Base-by-base conservation (phyloP, 192 early-diverging fungal species). In the Coemansia sp. region DNA sequence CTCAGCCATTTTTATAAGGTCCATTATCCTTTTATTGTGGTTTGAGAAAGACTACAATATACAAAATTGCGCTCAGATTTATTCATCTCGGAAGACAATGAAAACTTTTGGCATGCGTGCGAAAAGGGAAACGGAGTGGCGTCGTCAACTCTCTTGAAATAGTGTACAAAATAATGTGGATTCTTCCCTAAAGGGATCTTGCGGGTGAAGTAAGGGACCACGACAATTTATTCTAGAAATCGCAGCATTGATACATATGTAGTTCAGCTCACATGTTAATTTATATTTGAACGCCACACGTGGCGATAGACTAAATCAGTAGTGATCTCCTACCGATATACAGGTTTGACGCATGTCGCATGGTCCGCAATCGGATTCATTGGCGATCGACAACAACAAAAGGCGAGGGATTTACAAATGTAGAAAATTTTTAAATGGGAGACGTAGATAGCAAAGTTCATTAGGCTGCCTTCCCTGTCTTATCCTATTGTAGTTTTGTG, bases 341-440 rank as follows among this genome's bases (percentile, higher is more conserved):
- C 41, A 42, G 41, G 41, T 42, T 42, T 42, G 41, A 11, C 4
- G 14, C 41, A 42, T 16, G 45, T 46, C 45, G 45, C 45, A 46
- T 46, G 45, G 39, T 63, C 27, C 62, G 27, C 62, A 63, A 46
- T 21, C 41, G 6, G 62, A n/a, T 44, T 44, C 27, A 45, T 42
- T 45, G 21, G 9, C 3, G 62, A 45, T 45, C n/a, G 40, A 34
- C 42, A 63, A 46, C 62, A 46, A 63, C 27, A 53, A 53, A 53
- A 53, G 14, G 4, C 50, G 29, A 9, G 24, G 7, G 53, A 56
- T 56, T 11, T 31, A 56, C 53, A 56, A 33, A 31, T 34, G 53
- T 33, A 13, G 14, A 31, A 56, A 56, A 56, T 42, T 29, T 37
- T 35, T 21, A 17, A 62, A 62, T 27, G 16, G 14, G 16, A 42